These are phyloP conservation scores for Neofusicoccum parvum DNA, from an alignment of 2,329 filamentous ascomycete species.

Conservation along the genomic window DNA sequence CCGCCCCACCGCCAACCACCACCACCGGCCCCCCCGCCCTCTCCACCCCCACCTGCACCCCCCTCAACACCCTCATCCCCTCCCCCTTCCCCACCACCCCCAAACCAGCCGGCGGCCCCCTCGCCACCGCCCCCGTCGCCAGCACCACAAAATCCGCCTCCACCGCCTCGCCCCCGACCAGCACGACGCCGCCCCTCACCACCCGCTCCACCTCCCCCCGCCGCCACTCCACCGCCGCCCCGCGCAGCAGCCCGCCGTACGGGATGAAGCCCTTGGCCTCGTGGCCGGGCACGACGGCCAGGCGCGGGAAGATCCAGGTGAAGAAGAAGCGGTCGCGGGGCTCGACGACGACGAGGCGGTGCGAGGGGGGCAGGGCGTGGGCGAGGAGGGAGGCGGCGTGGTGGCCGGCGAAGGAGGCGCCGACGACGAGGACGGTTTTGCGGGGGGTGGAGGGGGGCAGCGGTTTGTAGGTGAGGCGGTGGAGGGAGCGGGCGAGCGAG, in stretches of 20 bases:
- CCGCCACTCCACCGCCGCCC: constrained; percentile 43
- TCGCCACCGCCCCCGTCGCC: neutral
- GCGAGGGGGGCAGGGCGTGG: constrained; percentile 52
- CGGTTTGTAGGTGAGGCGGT: neutral
- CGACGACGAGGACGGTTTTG: constrained; percentile 58
- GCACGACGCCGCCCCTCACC: constrained; percentile 45
- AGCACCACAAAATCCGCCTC: neutral
- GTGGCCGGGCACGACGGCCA: constrained; percentile 57
- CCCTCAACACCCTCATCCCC: constrained; percentile 48
- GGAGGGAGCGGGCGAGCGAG: constrained; percentile 21
- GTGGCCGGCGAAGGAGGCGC: constrained; percentile 61
- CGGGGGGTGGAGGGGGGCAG: neutral
- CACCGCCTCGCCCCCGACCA: neutral
- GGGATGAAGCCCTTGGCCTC: constrained; percentile 65
- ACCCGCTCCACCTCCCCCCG: constrained; percentile 46
- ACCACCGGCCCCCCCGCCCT: neutral
- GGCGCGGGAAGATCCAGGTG: constrained; percentile 62
- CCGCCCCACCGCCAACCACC: neutral
- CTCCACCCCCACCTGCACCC: constrained; percentile 37
- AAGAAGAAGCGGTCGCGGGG: constrained; percentile 64
- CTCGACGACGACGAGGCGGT: constrained; percentile 61
- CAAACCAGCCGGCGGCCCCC: constrained; percentile 26
- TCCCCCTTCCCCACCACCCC: constrained; percentile 45
- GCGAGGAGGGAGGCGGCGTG: constrained; percentile 53
- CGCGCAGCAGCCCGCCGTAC: constrained; percentile 49